Base-by-base conservation (phyloP, 495 filamentous ascomycete genomes). In the Neurospora sublineolata region DNA sequence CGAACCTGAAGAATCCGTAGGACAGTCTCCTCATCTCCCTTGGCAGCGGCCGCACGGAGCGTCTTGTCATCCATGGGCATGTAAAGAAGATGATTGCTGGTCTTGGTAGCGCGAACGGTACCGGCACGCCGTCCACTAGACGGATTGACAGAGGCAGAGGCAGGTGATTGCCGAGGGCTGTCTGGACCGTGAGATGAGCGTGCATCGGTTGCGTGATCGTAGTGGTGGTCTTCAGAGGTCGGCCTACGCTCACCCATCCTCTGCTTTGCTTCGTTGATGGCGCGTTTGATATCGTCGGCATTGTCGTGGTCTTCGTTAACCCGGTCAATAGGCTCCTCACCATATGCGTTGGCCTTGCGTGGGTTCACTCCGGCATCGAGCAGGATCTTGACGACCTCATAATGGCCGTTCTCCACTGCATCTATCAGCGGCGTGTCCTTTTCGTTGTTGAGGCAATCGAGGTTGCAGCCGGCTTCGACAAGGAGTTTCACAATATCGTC, bases 361-460 rank as follows among this genome's bases (percentile, higher is more conserved):
- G 95, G 96, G 75, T 99, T 94, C 7, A 94, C 93, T 38, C 94
- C 93, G 30, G 92, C 92, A 39, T 90, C 88, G 10, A 99, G 86
- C 37, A 97, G 81, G 12, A 96, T 84, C 77, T 90, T 92, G 23
- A 99, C 93, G 12, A 97, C 93, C n/a, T 91, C 92, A 5, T 96
- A 78, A 77, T 98, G 92, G 2, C 93, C 91, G 77, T 98, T 98
- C 75, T 97, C 94, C 37, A 97, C 92, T 0, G 95, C 95, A 83
- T 99, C 95, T 52, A 98, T 91, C 39, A 99, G 85, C 23, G 95
- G 96, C 0, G 95, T 97, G 74, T 99, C 95, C 77, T 91, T 91
- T 75, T 97, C 92, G 68, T 94, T 91, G 76, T 92, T 93, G 68
- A 87, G 83, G 68, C 86, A 87, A 73, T 97, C 90, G 16, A 93